Evolutionary conservation across 352 stramenopile species (phyloP), one percentile per base, ranked within the genome.

Genomic region (Globisporangium middletonii): DNA sequence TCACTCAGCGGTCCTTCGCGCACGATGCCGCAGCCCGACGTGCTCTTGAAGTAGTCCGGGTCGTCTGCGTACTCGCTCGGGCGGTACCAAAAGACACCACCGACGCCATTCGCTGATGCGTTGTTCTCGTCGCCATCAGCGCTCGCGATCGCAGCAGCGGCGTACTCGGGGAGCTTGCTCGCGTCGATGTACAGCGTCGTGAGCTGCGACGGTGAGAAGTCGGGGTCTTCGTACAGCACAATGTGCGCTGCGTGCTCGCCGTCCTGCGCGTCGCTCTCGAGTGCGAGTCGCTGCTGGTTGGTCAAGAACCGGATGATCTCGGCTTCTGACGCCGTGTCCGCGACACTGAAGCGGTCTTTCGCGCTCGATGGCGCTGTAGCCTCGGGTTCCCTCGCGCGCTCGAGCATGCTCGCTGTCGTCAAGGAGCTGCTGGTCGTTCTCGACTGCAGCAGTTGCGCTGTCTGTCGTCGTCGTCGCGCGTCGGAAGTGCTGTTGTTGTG

Each of bases 11-110:
- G 55, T 33, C 87, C 68, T 59, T 88, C 72, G 41, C 79, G 71
- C 33, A 89, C 38, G 12, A 83, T 64, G 7, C 76, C 77, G 60
- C 82, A 89, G 11, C 79, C 82, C 2, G 68, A 45, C 3, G 72
- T 73, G 49, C 73, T 77, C 59, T 88, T 94, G 62, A 96, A 96
- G 77, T 95, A 97, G 50, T 88, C 83, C 0, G 85, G 79, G 28
- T 93, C 79, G 49, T 78, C 72, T 0, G 73, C 69, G 50, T 90
- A 88, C 68, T 94, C 80, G 23, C 73, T 82, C 38, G 81, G 82
- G 37, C 85, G 71, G 50, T 89, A 83, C 83, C 82, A 92, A 30
- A 62, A 64, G 9, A 78, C 65, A 8, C 57, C 51, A 19, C 63
- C 70, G 18, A 73, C 47, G 8, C 57, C 56, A 16, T 55, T 62